Evolutionary conservation across 805 yeast genomes (phyloP), one percentile per base, ranked within the genome.

Genomic region (Candida ficus): DNA sequence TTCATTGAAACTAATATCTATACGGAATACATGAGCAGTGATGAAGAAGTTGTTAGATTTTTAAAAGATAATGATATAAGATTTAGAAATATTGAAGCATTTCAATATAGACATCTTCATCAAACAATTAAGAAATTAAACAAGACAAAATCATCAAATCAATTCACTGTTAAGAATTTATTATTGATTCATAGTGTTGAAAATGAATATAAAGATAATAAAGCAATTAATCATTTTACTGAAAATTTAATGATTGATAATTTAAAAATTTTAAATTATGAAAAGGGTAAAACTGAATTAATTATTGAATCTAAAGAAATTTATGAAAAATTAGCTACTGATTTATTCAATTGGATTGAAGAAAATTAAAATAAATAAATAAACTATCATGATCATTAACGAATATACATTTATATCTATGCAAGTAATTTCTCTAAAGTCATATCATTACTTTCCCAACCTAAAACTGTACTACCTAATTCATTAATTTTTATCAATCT

Each of bases 281-380:
- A 44, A 35, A 37, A 47, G n/a, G 57, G 57, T 9, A 32, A 41
- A 39, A 42, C 42, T 12, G 48, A 53, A 14, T 14, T 53, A 14
- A 35, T 53, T 27, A 29, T 53, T 5, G 58, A 54, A 37, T 41
- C 39, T 4, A 45, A 48, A 18, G 39, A 43, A 11, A 32, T 53
- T 7, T 54, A 43, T 28, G 42, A 41, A 11, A 35, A 38, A 16
- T 39, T 51, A 4, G 35, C 43, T 14, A 39, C 38, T 4, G 52
- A 53, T 38, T 17, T 53, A 7, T 25, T 48, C 6, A 22, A 39
- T 27, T 54, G 58, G 58, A 27, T 54, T 4, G 48, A 43, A 4
- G 43, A 43, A 25, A 47, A 48, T 9, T 49, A 14, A 30, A 12
- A 9, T 13, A 10, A 3, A 11, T 18, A 11, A 4, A 5, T 11